Base-by-base conservation (phyloP, 495 filamentous ascomycete species). In the Sporormia fimetaria region DNA sequence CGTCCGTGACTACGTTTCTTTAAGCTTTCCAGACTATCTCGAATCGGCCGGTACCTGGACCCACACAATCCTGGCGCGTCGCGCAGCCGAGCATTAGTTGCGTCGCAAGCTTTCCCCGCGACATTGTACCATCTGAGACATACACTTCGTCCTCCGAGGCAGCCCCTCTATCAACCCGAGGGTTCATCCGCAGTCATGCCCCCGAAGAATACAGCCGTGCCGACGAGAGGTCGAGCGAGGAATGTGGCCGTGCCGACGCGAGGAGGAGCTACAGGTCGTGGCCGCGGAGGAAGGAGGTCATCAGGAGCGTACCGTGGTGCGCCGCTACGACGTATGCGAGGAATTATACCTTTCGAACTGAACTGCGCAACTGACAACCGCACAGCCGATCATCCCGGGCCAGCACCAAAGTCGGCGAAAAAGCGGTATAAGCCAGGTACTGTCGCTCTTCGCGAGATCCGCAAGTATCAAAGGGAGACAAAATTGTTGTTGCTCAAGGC, bases 391-490 rank as follows among this genome's bases (percentile, higher is more conserved):
- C 80, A 87, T 47, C 80, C 79, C 24, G 65, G 79, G 34, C 83
- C 80, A 6, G 60, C 64, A 33, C 68, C 36, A 11, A 7, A 31
- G 14, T 33, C n/a, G 17, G 22, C 66, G 36, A 69, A 68, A 15
- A 75, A 65, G 41, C 75, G 87, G 51, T 94, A 88, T 60, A 79
- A 69, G 41, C 87, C 87, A 2, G 87, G 87, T 41, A 94, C 87
- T 1, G 59, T 81, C 12, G 87, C 87, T 1, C 65, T 95, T 11
- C 75, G 75, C 51, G 87, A 95, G 65, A 95, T 95, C 58, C 71
- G 87, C 33, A 69, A 70, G 52, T 85, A 90, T 56, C 87, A 95
- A 62, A 74, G 72, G 55, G 75, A 67, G 30, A 93, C 81, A 27
- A 86, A 94, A 42, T 68, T 95, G 0, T 63, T 95, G 1, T 60